Evolutionary conservation across 2,329 filamentous ascomycete species (phyloP).

Genomic region (Colletotrichum spaethianum): DNA sequence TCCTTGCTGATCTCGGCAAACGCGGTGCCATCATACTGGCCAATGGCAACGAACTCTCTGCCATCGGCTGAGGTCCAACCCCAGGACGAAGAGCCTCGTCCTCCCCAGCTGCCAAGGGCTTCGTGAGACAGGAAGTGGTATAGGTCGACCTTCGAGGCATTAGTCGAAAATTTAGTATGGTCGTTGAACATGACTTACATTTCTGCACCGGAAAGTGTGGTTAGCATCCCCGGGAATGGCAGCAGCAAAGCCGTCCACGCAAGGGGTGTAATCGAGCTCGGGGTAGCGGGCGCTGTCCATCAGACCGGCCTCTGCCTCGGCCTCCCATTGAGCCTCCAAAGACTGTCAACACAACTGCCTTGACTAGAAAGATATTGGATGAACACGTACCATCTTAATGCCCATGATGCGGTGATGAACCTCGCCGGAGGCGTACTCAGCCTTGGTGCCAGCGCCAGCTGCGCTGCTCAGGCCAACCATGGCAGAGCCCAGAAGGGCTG

Average conservation of each 20-base stretch:
- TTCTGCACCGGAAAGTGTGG: constrained; percentile 64
- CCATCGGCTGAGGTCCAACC: constrained; percentile 67
- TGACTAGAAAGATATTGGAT: not conserved
- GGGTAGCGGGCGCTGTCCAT: constrained; percentile 55
- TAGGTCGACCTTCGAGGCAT: constrained; percentile 47
- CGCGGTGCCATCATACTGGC: constrained; percentile 67
- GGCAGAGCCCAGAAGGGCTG: constrained; percentile 43
- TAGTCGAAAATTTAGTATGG: not conserved
- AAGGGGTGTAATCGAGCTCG: constrained; percentile 55
- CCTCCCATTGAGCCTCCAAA: constrained; percentile 50
- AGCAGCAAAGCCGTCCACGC: constrained; percentile 59
- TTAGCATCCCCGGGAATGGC: constrained; percentile 60
- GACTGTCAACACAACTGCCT: not conserved
- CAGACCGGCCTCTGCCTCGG: constrained; percentile 50
- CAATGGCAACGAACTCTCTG: constrained; percentile 68
- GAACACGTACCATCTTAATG: constrained; percentile 44
- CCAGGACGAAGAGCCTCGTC: constrained; percentile 60
- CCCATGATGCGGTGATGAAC: constrained; percentile 46
- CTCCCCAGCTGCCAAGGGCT: constrained; percentile 51
- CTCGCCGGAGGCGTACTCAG: constrained; percentile 43
- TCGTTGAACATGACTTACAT: constrained; percentile 49
- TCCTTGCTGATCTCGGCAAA: constrained; percentile 66
- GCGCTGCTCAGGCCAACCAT: constrained; percentile 43
- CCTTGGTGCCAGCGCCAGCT: constrained; percentile 45
- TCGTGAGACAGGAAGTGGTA: constrained; percentile 55